phyloP scores from a whole-genome alignment of 2,329 filamentous ascomycete genomes.

The Botrytis hyacinthi region DNA sequence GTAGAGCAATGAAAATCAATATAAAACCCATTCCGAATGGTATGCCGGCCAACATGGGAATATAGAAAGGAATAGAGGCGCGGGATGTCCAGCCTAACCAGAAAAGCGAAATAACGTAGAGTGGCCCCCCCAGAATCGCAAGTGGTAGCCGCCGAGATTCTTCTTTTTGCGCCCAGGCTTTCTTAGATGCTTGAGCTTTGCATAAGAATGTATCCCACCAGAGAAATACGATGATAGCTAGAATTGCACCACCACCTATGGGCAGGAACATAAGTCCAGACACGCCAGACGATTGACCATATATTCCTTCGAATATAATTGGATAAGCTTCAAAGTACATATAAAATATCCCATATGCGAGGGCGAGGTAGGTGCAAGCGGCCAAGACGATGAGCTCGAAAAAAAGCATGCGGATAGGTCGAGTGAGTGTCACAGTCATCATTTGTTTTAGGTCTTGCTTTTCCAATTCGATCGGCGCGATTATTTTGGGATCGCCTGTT shows the following conservation, averaged over 20 bases:
- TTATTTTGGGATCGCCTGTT: constrained; percentile 54
- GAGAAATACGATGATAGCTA: constrained; percentile 49
- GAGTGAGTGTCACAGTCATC: constrained; percentile 56
- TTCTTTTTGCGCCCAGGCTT: constrained; percentile 49
- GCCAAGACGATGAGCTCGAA: constrained; percentile 63
- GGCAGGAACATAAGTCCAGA: constrained; percentile 61
- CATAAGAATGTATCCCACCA: constrained; percentile 52
- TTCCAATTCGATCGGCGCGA: constrained; percentile 63
- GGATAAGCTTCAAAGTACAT: constrained; percentile 66
- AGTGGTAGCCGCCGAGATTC: constrained; percentile 51
- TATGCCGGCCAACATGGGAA: constrained; percentile 54
- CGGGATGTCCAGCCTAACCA: constrained; percentile 57
- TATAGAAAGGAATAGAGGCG: constrained; percentile 53
- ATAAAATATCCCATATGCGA: constrained; percentile 63
- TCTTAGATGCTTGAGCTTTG: constrained; percentile 47
- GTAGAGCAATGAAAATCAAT: constrained; percentile 58
- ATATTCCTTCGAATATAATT: constrained; percentile 58
- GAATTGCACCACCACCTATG: constrained; percentile 50
- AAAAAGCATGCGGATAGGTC: constrained; percentile 57
- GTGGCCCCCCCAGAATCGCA: constrained; percentile 48
- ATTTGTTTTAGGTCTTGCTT: constrained; percentile 50
- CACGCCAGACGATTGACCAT: constrained; percentile 57
- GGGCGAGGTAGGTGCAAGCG: constrained; percentile 57
- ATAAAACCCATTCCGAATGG: constrained; percentile 54
- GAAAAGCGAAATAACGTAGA: constrained; percentile 52